Base-by-base conservation (phyloP, 768 basidiomycete species). In the Agrocybe praecox region DNA sequence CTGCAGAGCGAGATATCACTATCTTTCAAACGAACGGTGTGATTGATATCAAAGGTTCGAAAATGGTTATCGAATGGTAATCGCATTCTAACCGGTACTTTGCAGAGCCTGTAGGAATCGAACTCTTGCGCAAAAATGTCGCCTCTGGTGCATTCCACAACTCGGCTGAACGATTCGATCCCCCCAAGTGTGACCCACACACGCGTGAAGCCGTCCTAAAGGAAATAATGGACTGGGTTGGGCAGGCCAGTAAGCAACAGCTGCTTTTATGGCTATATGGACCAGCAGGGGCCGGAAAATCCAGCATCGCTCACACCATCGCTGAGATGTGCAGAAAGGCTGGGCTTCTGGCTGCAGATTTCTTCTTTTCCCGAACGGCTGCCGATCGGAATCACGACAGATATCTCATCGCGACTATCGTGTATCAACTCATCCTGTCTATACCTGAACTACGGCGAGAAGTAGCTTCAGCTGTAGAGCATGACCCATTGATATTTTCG, bases 281-380 rank as follows among this genome's bases (percentile, higher is more conserved):
- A 14, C 61, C 63, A 19, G 63, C 63, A 6, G 59, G 59, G 14
- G 48, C 58, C n/a, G 64, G 64, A 29, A 65, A 65, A 50, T 65
- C 61, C 8, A 61, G 59, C 15, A 21, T 65, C 29, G 53, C 51
- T 7, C 61, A 65, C 22, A 49, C 60, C 6, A 46, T 62, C 15
- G 58, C 61, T 4, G 53, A 62, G 32, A 29, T 55, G n/a, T 57
- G 53, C 40, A 43, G 48, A 11, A 43, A 53, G 17, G 6, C 45
- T 34, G 24, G 50, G 10, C 23, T 51, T 24, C 53, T 62, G 8
- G 50, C 56, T n/a, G 63, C 61, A 14, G 55, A 49, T 21, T 64
- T 62, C 45, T 64, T 62, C 53, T 62, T 64, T 53, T 62, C 63
- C 18, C 52, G 61, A 26, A 58, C 59, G 6, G 56, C 55, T 6